A percentile compares a stretch with the other conserved stretches of the same genome.
These are phyloP conservation scores for Colletotrichum incanum DNA, from an alignment of 2,329 filamentous ascomycete genomes.

Conservation along the genomic window DNA sequence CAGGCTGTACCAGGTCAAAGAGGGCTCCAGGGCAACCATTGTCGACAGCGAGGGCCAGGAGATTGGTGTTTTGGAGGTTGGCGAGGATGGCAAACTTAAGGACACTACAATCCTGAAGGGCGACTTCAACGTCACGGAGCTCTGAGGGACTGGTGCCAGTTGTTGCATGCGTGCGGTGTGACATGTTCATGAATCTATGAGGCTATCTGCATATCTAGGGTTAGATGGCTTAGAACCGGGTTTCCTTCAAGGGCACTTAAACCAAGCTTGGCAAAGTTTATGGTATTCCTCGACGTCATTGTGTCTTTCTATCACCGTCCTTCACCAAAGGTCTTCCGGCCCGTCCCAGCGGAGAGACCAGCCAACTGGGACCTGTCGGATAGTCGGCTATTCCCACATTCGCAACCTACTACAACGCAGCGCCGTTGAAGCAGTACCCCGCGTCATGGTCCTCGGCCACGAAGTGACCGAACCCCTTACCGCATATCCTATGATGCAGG, in stretches of 20 bases:
- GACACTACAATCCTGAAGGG: slow-evolving; percentile 60
- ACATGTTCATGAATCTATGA: slow-evolving; percentile 24
- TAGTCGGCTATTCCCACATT: slow-evolving; percentile 23
- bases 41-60: slow-evolving; percentile 60
- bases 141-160: slow-evolving; percentile 7
- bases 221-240: slow-evolving; percentile 37
- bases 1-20: slow-evolving; percentile 59
- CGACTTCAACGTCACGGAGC: slow-evolving; percentile 38
- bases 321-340: background rate
- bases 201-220: slow-evolving; percentile 32
- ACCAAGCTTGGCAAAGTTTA: background rate
- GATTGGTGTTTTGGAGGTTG: slow-evolving; percentile 59
- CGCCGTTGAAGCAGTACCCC: background rate
- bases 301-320: background rate
- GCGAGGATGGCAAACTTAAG: slow-evolving; percentile 56
- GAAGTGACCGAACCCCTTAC: slow-evolving; percentile 1
- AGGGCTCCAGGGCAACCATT: slow-evolving; percentile 59
- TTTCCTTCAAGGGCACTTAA: background rate
- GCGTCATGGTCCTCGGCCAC: background rate
- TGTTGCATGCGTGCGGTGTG: background rate
- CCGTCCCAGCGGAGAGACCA: slow-evolving; percentile 16
- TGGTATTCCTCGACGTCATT: background rate
- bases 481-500: slow-evolving; percentile 4
- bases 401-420: background rate
- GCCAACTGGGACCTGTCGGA: slow-evolving; percentile 27